Base-by-base conservation (phyloP, 139 green algal genomes). In the Yamagishiella unicocca region DNA sequence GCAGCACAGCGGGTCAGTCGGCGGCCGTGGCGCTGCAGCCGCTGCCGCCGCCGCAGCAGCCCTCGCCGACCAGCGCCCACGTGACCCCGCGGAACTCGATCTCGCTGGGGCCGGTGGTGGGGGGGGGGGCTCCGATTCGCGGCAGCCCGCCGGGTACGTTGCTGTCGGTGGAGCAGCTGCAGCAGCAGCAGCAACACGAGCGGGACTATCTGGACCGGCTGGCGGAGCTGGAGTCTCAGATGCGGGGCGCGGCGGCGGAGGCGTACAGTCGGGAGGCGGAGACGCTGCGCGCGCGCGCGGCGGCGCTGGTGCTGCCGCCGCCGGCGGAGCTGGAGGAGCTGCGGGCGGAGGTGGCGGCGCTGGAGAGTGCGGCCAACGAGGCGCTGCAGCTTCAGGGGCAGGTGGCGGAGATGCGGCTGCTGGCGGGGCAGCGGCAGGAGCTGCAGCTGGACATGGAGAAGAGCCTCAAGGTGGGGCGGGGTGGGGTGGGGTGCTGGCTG, bases 401-500 rank as follows among this genome's bases (percentile, higher is more conserved):
- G 79, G 79, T 43, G 38, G 79, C 40, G 61, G 79, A 85, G 61
- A 85, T 85, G 79, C 42, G 62, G 37, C 40, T 85, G 62, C 79
- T 85, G 79, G 79, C 79, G 2, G 35, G 33, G 7, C 79, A 85
- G 79, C 79, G 79, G 40, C 79, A 85, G 79, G 79, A 64, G 79
- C 61, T 85, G 79, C 79, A 85, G 58, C 38, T 17, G 27, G 46
- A 46, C 35, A 67, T 87, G 67, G 81, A 87, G 81, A 33, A 68
- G 43, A 42, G 31, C 45, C 81, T 87, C 45, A 68, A 79, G 81
- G 81, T 87, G 31, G 0, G 79, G 38, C 1, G 70, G 17, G 40
- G 1, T 1, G 35, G 14, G 66, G 12, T 9, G n/a, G 66, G 66
- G 64, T 6, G n/a, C 8, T 21, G 64, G 8, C 19, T 67, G 58